phyloP scores from a whole-genome alignment of 225 moss, liverwort and hornwort genomes.

The Pseudisothecium myosuroides region DNA sequence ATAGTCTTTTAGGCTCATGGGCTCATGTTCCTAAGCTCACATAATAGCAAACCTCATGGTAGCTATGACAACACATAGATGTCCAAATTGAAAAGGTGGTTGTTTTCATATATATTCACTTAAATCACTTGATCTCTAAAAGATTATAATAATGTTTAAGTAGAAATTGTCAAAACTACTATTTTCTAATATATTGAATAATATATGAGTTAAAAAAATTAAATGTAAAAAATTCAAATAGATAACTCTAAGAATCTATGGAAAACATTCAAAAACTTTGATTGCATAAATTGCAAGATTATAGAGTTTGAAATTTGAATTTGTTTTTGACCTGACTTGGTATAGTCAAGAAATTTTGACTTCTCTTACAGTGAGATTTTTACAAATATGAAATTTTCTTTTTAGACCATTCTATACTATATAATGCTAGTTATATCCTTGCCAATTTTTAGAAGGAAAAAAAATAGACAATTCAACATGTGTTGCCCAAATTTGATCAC shows the following conservation, averaged over 20 bases:
- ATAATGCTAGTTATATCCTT: not conserved
- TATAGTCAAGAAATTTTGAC: not conserved
- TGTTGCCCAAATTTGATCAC: fast-evolving
- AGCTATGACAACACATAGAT: not conserved
- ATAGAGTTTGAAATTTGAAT: not conserved
- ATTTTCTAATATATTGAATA: not conserved
- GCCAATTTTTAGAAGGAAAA: fast-evolving
- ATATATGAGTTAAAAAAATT: not conserved
- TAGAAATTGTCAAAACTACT: not conserved
- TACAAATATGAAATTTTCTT: fast-evolving
- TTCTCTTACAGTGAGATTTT: not conserved
- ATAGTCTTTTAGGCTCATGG: too few relatives aligned
- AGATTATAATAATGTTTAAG: fast-evolving
- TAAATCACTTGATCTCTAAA: not conserved
- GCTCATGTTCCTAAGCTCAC: too few relatives aligned
- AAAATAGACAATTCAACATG: not conserved
- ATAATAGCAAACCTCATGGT: too few relatives aligned
- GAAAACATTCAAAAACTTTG: fast-evolving
- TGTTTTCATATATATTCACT: not conserved
- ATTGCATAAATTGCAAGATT: not conserved
- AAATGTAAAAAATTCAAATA: not conserved
- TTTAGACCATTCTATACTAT: not conserved
- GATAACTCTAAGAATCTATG: not conserved
- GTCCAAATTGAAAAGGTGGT: not conserved
- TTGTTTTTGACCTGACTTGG: not conserved